These are phyloP conservation scores for Malus fusca DNA, from an alignment of 306 rosid species.

Conservation along the genomic window DNA sequence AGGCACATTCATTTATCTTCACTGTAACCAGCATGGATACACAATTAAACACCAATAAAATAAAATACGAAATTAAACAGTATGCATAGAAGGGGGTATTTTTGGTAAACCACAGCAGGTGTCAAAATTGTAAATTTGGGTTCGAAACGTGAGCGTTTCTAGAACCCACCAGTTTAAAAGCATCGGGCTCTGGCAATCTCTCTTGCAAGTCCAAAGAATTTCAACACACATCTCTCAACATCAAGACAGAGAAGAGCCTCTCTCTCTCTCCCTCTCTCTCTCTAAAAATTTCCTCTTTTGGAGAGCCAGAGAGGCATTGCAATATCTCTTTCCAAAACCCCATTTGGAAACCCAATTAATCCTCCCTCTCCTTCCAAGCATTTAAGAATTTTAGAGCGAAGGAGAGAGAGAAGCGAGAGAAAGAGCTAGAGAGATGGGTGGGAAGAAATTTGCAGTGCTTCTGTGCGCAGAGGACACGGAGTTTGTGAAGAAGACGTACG, in stretches of 20 bases:
- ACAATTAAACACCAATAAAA: background rate
- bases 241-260: too few species aligned
- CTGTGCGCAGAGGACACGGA: conserved; percentile 85
- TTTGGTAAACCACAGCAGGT: background rate
- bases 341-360: background rate
- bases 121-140: conserved; percentile 8
- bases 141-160: conserved; percentile 3
- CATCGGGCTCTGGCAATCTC: background rate
- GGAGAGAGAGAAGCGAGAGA: background rate
- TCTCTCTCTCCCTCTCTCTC: background rate
- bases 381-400: background rate
- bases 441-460: conserved; percentile 45
- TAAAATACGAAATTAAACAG: background rate
- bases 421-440: conserved; percentile 7
- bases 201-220: background rate
- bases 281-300: background rate
- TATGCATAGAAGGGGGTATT: background rate
- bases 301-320: conserved; percentile 13
- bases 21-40: background rate
- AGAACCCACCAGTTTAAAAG: background rate
- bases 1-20: background rate
- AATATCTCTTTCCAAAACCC: background rate
- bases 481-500: conserved; percentile 59
- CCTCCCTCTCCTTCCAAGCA: background rate
- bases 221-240: background rate